Evolutionary conservation across 202 grass and related monocot genomes (phyloP), one percentile per base, ranked within the genome.

Genomic region (Digitaria exilis): DNA sequence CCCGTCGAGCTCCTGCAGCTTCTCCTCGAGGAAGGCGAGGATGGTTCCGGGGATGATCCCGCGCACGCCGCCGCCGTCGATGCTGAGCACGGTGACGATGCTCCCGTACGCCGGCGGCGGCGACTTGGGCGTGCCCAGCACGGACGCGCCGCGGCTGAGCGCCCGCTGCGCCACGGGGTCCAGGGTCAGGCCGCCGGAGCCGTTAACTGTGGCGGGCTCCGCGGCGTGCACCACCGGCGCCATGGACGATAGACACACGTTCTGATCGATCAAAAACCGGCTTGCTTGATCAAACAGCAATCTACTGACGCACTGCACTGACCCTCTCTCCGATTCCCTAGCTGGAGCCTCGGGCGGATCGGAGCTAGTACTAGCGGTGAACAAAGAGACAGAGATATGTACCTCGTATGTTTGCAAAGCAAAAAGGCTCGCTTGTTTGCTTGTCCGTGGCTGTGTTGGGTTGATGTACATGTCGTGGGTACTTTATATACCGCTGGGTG

Each of bases 51-150:
- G 91, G 24, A 88, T 93, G 78, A 93, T 87, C 39, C 91, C 88
- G 22, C 88, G 84, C 32, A 94, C 89, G 18, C 84, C 89, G 3
- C 86, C 89, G 9, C 88, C 91, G 64, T 91, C 92, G 48, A 94
- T 92, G 74, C 89, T 92, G 15, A 94, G 77, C 49, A 89, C 84
- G 3, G 87, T 91, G 4, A 91, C 73, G 50, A 72, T 65, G 72
- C 1, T 87, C 26, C 87, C 89, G 64, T 70, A 49, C 1, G 83
- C 83, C 7, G 86, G 83, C 4, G 76, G 50, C 28, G 88, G 80
- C 11, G 89, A 72, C 81, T 18, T 83, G 49, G 79, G 78, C 66
- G 86, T 82, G 41, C 0, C 6, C 1, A 29, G 28, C 63, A 62
- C 0, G 19, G 34, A 44, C 25, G 9, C 55, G 24, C 21, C 9